Evolutionary conservation across 2,329 filamentous ascomycete species (phyloP).

Genomic region (Drechslerella dactyloides): DNA sequence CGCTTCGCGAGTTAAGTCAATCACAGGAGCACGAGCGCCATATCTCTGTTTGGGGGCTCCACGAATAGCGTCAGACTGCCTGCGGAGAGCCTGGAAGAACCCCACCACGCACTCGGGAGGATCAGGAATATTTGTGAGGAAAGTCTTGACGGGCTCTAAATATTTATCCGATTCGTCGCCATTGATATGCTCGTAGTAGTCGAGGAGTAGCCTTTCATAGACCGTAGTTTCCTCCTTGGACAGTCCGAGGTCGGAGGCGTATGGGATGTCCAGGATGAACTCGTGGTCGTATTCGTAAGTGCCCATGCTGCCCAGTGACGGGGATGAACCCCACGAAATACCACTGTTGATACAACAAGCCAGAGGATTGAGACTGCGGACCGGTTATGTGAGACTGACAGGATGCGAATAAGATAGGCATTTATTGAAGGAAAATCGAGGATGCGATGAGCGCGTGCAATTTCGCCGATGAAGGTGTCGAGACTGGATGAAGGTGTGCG

Average conservation of each 20-base stretch:
- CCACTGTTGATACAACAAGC: too few relatives aligned
- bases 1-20: not conserved
- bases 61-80: not conserved
- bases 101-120: conserved; percentile 1
- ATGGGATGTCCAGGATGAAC: conserved; percentile 18
- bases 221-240: conserved; percentile 55
- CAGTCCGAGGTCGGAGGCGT: conserved; percentile 55
- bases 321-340: too few relatives aligned
- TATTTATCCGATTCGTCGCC: not conserved
- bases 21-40: not conserved
- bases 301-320: too few relatives aligned
- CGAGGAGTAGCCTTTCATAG: conserved; percentile 17
- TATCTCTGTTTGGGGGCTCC: too few relatives aligned
- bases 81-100: conserved; percentile 8
- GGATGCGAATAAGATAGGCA: too few relatives aligned
- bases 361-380: too few relatives aligned
- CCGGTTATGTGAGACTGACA: too few relatives aligned
- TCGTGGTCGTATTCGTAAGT: not conserved
- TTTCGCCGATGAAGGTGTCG: too few relatives aligned
- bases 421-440: too few relatives aligned
- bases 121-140: conserved; percentile 4
- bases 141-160: conserved; percentile 3
- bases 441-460: too few relatives aligned
- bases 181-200: conserved; percentile 8
- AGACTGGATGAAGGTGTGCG: too few relatives aligned